Base-by-base conservation (phyloP, 352 stramenopile species). In the Phytophthora idaei region DNA sequence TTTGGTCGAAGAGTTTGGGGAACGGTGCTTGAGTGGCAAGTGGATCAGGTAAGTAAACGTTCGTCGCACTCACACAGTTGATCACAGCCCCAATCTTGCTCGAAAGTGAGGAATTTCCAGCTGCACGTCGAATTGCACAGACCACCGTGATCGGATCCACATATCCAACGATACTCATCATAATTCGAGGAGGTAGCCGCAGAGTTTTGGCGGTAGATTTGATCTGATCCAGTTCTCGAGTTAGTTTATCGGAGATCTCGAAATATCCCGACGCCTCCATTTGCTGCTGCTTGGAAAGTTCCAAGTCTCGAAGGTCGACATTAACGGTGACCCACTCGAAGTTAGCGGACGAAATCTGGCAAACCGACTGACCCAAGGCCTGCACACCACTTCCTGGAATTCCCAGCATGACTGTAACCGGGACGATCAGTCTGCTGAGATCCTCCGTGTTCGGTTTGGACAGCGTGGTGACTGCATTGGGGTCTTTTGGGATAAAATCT, bases 1-100 rank as follows among this genome's bases (percentile, higher is more conserved):
- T 69, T 72, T 94, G 86, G 46, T 92, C 86, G 25, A 90, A 91
- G 0, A 94, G 61, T 57, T 80, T 85, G 0, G 82, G 86, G 8
- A 90, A 80, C 25, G 82, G 65, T 45, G 45, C 61, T 64, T 89
- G 69, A 1, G 72, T 45, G 6, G 41, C 45, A 7, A 78, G 34
- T 8, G 69, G 28, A 45, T 92, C 81, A 0, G 84, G 81, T 10
- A 80, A 32, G n/a, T 89, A 90, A 29, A 80, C 64, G 46, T 88
- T 88, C 5, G 68, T 79, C 3, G 81, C 80, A 46, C 63, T 83
- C 28, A 92, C 63, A 17, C 79, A 89, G 10, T 69, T 69, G 17
- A 87, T 84, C 1, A 90, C 29, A 10, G 76, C 67, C 5, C 80
- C 75, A 3, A 93, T 69, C 17, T 83, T 88, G 37, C 74, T 73